A percentile compares a stretch with the other conserved stretches of the same genome.
These are phyloP conservation scores for Ochetophila trinervis DNA, from an alignment of 306 rosid genomes.

Conservation along the genomic window DNA sequence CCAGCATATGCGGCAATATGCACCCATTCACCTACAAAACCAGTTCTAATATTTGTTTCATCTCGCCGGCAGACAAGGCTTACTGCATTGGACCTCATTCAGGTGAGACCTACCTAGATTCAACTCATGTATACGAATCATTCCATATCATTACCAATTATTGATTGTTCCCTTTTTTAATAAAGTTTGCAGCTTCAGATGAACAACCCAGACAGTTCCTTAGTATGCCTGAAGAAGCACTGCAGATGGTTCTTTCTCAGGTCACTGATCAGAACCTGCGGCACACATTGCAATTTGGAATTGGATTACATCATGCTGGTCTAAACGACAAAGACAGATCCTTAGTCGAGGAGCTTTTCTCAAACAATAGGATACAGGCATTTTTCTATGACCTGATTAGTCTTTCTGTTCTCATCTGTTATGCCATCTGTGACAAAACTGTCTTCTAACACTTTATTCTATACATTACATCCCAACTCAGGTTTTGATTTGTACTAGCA, in stretches of 20 bases:
- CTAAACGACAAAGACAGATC: conserved; percentile 95
- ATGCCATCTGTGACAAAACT: neutral
- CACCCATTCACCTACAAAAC: conserved; percentile 94
- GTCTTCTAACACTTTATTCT: conserved; percentile 12
- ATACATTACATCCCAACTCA: conserved; percentile 25
- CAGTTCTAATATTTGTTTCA: conserved; percentile 96
- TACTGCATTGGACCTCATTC: conserved; percentile 91
- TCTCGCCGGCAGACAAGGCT: conserved; percentile 98
- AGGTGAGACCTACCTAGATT: conserved; percentile 44
- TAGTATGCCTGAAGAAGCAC: conserved; percentile 73
- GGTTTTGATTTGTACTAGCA: conserved; percentile 96
- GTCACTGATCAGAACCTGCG: conserved; percentile 85
- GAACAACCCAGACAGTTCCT: conserved; percentile 88
- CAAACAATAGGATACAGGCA: conserved; percentile 96
- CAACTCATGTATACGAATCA: conserved; percentile 18
- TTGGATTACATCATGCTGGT: conserved; percentile 96
- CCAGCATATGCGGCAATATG: conserved; percentile 97
- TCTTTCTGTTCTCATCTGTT: conserved; percentile 6
- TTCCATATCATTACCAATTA: conserved; percentile 19
- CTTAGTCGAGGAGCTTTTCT: conserved; percentile 87
- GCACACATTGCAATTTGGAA: conserved; percentile 95
- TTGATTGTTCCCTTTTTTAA: conserved; percentile 19
- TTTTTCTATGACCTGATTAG: conserved; percentile 27
- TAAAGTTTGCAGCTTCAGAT: conserved; percentile 91
- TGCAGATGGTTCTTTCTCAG: conserved; percentile 91